Evolutionary conservation across 1,139 yeast species (phyloP).

Genomic region (Protomyces gravidus): DNA sequence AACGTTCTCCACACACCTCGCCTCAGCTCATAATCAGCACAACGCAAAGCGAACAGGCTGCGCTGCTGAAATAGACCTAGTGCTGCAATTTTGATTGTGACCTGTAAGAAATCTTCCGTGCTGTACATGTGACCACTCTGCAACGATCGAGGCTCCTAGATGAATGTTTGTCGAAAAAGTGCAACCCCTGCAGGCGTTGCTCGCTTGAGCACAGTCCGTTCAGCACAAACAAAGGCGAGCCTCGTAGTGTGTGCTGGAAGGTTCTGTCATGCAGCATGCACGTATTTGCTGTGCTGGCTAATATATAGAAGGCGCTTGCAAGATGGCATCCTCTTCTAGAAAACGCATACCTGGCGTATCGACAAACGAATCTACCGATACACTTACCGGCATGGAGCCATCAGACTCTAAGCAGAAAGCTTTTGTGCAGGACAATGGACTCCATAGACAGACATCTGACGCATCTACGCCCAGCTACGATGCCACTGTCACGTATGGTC

Average conservation of each 20-base stretch:
- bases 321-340: background rate
- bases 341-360: background rate
- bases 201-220: no score
- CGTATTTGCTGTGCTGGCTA: no score
- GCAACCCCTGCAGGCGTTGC: no score
- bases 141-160: no score
- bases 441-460: background rate
- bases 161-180: no score
- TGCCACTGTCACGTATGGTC: constrained; percentile 23
- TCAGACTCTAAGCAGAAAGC: background rate
- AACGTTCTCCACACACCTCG: background rate
- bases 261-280: no score
- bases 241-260: no score
- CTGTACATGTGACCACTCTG: no score
- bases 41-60: background rate
- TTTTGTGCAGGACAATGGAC: background rate
- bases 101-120: no score
- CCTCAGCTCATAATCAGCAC: background rate
- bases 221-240: no score
- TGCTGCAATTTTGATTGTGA: background rate
- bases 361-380: background rate
- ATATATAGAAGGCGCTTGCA: background rate
- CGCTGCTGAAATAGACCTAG: background rate
- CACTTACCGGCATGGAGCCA: background rate
- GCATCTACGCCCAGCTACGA: background rate